These are phyloP conservation scores for Lichtheimia hyalospora DNA, from an alignment of 371 early-diverging fungal species.

Conservation along the genomic window DNA sequence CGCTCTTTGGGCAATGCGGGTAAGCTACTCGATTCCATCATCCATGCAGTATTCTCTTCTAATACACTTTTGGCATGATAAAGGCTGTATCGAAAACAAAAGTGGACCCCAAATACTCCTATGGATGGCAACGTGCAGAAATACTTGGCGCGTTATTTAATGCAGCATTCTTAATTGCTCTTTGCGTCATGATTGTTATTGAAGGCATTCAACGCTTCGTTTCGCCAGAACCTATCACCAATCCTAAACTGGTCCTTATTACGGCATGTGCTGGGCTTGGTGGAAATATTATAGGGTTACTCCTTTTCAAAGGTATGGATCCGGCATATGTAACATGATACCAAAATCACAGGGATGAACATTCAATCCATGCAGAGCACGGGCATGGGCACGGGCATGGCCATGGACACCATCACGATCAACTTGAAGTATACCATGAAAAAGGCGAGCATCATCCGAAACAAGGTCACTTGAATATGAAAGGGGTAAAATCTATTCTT, in stretches of 20 bases:
- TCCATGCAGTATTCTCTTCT: neutral
- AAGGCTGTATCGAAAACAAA: constrained; percentile 36
- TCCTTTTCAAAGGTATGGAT: constrained; percentile 71
- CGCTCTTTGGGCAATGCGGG: constrained; percentile 84
- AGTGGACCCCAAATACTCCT: constrained; percentile 69
- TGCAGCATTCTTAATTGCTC: constrained; percentile 84
- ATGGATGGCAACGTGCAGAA: constrained; percentile 92
- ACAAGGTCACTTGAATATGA: constrained; percentile 79
- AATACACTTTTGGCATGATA: neutral
- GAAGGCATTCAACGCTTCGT: constrained; percentile 89
- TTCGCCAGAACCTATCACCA: constrained; percentile 62
- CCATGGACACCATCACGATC: constrained; percentile 30
- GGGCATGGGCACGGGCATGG: constrained; percentile 20
- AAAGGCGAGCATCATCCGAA: constrained; percentile 14
- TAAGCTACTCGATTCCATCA: constrained; percentile 12
- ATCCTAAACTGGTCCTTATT: constrained; percentile 77
- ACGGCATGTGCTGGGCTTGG: constrained; percentile 83
- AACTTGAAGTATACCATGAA: constrained; percentile 25
- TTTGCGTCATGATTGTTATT: constrained; percentile 86
- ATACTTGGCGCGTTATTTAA: constrained; percentile 91
- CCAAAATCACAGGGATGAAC: neutral
- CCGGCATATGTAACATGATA: neutral
- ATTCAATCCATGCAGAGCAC: constrained; percentile 17
- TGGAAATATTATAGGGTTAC: constrained; percentile 81
- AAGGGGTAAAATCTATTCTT: constrained; percentile 54